phyloP scores from a whole-genome alignment of 2,329 filamentous ascomycete species.

The Chrysosporium queenslandicum region DNA sequence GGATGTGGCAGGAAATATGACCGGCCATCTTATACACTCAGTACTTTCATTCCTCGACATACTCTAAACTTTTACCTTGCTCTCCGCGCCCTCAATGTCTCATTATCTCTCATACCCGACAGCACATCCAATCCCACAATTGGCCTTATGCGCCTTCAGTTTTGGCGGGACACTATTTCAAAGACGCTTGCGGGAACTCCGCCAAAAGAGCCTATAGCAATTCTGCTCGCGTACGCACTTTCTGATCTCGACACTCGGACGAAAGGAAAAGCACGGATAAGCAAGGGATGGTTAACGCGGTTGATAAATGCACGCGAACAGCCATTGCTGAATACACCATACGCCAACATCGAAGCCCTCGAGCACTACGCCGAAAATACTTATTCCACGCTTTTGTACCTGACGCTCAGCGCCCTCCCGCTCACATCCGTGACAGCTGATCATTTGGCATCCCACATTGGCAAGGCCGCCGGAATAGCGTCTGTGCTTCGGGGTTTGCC shows the following conservation, averaged over 20 bases:
- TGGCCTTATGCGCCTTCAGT: constrained; percentile 80
- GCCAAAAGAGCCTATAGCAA: constrained; percentile 81
- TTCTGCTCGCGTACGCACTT: constrained; percentile 67
- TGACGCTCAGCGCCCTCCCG: constrained; percentile 69
- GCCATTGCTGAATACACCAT: constrained; percentile 74
- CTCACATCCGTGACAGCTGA: constrained; percentile 76
- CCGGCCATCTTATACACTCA: constrained; percentile 75
- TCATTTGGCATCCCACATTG: constrained; percentile 88
- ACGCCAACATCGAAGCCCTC: constrained; percentile 58
- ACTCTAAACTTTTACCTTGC: constrained; percentile 77
- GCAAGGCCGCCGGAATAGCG: constrained; percentile 82
- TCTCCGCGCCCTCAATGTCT: constrained; percentile 84
- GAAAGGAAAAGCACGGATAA: constrained; percentile 42
- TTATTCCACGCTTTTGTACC: constrained; percentile 84
- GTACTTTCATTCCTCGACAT: constrained; percentile 68
- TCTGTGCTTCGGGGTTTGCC: constrained; percentile 81
- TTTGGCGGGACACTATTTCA: constrained; percentile 80
- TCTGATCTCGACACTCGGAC: constrained; percentile 44
- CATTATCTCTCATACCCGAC: constrained; percentile 81
- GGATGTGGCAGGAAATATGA: constrained; percentile 62
- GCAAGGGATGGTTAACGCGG: constrained; percentile 64
- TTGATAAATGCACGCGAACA: constrained; percentile 73
- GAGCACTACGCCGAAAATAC: constrained; percentile 92
- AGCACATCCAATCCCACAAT: constrained; percentile 79
- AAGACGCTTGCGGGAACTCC: constrained; percentile 67